A percentile compares a stretch with the other conserved stretches of the same genome.
phyloP scores from a whole-genome alignment of 1,139 yeast genomes.

The Kurtzmaniella natalensis region DNA sequence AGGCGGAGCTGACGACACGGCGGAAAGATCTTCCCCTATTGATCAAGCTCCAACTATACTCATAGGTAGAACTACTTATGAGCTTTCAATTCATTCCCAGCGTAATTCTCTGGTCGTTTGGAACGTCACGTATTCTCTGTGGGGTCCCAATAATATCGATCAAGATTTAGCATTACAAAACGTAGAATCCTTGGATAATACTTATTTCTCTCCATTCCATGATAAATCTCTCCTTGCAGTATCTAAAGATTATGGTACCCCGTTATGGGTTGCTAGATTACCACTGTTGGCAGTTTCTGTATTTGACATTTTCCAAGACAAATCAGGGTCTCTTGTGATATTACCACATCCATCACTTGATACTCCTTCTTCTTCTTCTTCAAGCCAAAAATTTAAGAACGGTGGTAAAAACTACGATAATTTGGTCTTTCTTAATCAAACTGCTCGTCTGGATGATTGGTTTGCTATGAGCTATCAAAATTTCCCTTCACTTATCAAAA shows the following conservation, averaged over 20 bases:
- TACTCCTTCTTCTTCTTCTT: slow-evolving; percentile 6
- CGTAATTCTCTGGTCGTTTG: slow-evolving; percentile 58
- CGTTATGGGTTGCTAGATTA: slow-evolving; percentile 72
- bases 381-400: slow-evolving; percentile 12
- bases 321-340: slow-evolving; percentile 33
- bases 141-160: slow-evolving; percentile 93
- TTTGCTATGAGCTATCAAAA: slow-evolving; percentile 76
- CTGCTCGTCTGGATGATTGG: slow-evolving; percentile 60
- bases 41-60: slow-evolving; percentile 16
- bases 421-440: slow-evolving; percentile 59
- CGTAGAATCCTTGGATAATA: slow-evolving; percentile 56
- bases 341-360: slow-evolving; percentile 61
- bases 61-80: slow-evolving; percentile 49
- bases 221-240: slow-evolving; percentile 68
- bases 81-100: slow-evolving; percentile 49
- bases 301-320: slow-evolving; percentile 56
- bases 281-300: slow-evolving; percentile 69
- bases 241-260: slow-evolving; percentile 60
- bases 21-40: slow-evolving; percentile 1
- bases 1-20: neutral
- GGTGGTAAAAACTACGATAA: too few relatives aligned
- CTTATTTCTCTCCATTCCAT: slow-evolving; percentile 80
- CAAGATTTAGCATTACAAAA: slow-evolving; percentile 55
- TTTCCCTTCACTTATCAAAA: slow-evolving; percentile 76
- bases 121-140: slow-evolving; percentile 83